These are phyloP conservation scores for Sporothrix protearum DNA, from an alignment of 2,329 filamentous ascomycete species.

Conservation along the genomic window DNA sequence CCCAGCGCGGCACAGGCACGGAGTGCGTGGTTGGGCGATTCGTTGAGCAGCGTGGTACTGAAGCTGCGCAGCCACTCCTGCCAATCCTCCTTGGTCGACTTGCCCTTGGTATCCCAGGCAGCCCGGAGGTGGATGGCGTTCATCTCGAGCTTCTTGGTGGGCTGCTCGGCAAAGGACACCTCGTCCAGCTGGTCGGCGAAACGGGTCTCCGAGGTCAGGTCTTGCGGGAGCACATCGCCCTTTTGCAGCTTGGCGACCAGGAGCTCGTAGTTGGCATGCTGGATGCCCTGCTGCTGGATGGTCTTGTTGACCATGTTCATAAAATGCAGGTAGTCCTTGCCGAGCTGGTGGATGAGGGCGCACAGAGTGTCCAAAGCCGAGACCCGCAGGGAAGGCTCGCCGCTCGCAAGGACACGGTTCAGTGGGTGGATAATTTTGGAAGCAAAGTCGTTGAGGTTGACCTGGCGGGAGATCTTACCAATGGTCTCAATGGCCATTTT, in stretches of 20 bases:
- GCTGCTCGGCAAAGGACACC: slow-evolving; percentile 74
- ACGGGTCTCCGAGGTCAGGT: slow-evolving; percentile 80
- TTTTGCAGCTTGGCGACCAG: slow-evolving; percentile 91
- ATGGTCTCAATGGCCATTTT: slow-evolving; percentile 92
- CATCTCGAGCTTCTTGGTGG: slow-evolving; percentile 84
- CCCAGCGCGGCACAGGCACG: slow-evolving; percentile 89
- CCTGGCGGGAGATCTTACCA: slow-evolving; percentile 88
- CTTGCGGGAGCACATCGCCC: slow-evolving; percentile 90
- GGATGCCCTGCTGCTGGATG: slow-evolving; percentile 73
- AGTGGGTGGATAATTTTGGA: slow-evolving; percentile 95
- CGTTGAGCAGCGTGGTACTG: slow-evolving; percentile 89
- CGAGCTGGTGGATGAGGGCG: slow-evolving; percentile 91
- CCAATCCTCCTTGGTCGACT: slow-evolving; percentile 98
- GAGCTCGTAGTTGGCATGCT: slow-evolving; percentile 87
- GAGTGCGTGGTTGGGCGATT: slow-evolving; percentile 93
- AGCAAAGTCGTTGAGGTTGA: slow-evolving; percentile 95
- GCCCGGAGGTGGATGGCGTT: slow-evolving; percentile 96
- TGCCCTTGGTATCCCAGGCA: slow-evolving; percentile 95
- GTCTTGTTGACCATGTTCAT: slow-evolving; percentile 89
- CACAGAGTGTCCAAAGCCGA: slow-evolving; percentile 91
- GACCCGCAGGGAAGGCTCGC: slow-evolving; percentile 69
- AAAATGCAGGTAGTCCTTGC: slow-evolving; percentile 92
- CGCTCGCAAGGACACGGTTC: slow-evolving; percentile 71
- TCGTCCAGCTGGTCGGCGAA: slow-evolving; percentile 79
- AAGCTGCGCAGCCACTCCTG: slow-evolving; percentile 97